These are phyloP conservation scores for Trametes punicea DNA, from an alignment of 768 basidiomycete genomes.

Conservation along the genomic window DNA sequence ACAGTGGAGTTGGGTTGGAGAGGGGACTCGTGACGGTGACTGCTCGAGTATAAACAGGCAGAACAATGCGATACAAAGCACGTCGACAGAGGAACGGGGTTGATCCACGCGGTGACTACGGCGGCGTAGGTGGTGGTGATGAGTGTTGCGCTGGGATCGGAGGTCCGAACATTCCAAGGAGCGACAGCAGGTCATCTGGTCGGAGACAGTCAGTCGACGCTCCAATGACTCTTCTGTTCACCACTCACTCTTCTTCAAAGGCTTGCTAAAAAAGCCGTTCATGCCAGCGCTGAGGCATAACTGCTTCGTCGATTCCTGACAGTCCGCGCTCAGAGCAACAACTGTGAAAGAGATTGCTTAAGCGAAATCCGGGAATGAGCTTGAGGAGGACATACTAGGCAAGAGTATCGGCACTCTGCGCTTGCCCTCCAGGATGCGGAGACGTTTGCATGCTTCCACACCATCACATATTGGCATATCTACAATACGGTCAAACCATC, in stretches of 20 bases:
- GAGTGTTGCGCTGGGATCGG: constrained; percentile 12
- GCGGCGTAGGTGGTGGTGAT: constrained; percentile 11
- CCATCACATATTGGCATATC: constrained; percentile 82
- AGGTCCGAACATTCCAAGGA: constrained; percentile 52
- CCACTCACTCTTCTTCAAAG: constrained; percentile 52
- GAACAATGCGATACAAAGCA: constrained; percentile 7
- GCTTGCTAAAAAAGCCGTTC: constrained; percentile 76
- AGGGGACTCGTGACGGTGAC: neutral
- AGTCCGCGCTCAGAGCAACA: constrained; percentile 71
- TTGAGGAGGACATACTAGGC: constrained; percentile 46
- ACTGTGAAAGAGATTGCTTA: constrained; percentile 37
- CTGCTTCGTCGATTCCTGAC: constrained; percentile 72
- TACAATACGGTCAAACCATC: constrained; percentile 23
- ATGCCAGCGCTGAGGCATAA: constrained; percentile 77
- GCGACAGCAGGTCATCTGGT: constrained; percentile 49
- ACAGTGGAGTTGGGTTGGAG: neutral
- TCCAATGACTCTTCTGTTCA: neutral
- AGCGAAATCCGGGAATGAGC: neutral
- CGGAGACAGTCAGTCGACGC: neutral
- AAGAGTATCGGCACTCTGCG: constrained; percentile 47
- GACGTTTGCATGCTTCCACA: constrained; percentile 66
- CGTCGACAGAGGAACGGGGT: neutral
- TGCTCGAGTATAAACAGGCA: neutral
- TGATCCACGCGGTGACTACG: neutral
- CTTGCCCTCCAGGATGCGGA: constrained; percentile 56